Conservation (phyloP, 2,329 filamentous ascomycete genomes). For the Cytospora leucostoma region DNA sequence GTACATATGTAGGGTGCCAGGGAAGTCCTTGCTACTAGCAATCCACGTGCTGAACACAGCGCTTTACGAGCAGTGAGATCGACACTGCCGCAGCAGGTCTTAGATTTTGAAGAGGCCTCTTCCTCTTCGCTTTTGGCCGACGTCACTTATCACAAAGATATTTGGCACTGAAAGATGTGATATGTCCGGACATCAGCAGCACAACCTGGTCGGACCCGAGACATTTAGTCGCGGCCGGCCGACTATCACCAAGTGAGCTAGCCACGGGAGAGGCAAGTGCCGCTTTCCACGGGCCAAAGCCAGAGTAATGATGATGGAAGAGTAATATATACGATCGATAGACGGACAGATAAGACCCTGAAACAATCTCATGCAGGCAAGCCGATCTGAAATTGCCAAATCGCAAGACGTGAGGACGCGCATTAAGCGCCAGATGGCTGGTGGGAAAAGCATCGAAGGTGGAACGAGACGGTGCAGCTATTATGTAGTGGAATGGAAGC, state of each 20-base stretch:
- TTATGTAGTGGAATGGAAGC: not conserved
- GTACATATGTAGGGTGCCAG: too few species aligned
- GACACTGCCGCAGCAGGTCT: constrained; percentile 7
- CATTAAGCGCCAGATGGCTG: not conserved
- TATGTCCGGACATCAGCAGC: not conserved
- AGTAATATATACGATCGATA: not conserved
- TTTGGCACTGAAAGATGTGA: not conserved
- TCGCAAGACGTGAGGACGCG: not conserved
- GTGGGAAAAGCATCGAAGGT: not conserved
- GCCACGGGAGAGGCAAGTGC: not conserved
- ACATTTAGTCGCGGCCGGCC: not conserved
- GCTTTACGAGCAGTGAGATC: constrained; percentile 43
- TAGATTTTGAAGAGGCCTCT: constrained; percentile 31
- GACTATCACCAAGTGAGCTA: not conserved
- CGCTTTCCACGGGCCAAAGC: not conserved
- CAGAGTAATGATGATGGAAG: not conserved
- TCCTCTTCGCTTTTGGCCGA: not conserved
- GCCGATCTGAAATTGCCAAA: not conserved
- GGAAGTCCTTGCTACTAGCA: constrained; percentile 35
- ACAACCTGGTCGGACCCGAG: not conserved
- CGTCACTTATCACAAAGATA: constrained; percentile 18
- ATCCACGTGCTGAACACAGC: constrained; percentile 45
- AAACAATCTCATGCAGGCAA: not conserved
- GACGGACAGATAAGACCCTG: not conserved
- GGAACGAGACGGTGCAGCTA: not conserved